phyloP scores from a whole-genome alignment of 2,329 filamentous ascomycete species.

The Xylaria sp. region DNA sequence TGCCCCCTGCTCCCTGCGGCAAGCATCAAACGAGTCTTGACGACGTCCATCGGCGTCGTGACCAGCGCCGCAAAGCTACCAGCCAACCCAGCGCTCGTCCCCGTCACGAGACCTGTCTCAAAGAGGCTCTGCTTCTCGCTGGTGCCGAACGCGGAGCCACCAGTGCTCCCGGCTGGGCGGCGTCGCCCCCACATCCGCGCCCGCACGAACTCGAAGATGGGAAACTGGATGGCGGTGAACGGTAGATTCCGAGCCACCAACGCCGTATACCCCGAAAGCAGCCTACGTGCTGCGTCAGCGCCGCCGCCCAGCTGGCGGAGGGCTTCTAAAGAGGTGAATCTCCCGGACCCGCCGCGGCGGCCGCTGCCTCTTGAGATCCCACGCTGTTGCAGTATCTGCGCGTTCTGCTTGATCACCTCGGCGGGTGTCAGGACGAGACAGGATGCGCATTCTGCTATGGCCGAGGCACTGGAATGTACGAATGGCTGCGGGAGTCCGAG shows the following conservation, averaged over 20 bases:
- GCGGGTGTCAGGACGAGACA: conserved; percentile 89
- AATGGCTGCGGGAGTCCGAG: conserved; percentile 70
- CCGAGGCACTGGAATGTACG: conserved; percentile 79
- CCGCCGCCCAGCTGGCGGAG: conserved; percentile 64
- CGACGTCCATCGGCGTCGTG: conserved; percentile 90
- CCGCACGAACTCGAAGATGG: conserved; percentile 81
- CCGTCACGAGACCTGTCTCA: conserved; percentile 78
- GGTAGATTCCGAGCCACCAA: conserved; percentile 85
- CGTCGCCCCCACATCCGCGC: conserved; percentile 66
- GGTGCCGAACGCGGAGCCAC: conserved; percentile 48
- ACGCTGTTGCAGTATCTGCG: conserved; percentile 75
- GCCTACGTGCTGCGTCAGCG: conserved; percentile 66
- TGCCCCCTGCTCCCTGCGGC: conserved; percentile 38
- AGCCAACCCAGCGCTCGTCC: conserved; percentile 76
- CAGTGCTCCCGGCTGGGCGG: conserved; percentile 23
- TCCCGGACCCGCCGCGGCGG: conserved; percentile 9
- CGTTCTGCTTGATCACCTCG: conserved; percentile 93
- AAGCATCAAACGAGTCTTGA: conserved; percentile 74
- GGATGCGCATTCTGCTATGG: conserved; percentile 82
- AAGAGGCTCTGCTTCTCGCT: conserved; percentile 57
- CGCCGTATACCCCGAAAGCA: conserved; percentile 80
- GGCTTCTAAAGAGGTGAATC: conserved; percentile 60
- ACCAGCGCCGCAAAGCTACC: conserved; percentile 80
- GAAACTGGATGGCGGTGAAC: conserved; percentile 89
- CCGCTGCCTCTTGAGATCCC: not conserved